These are phyloP conservation scores for Rhodotorula kratochvilovae DNA, from an alignment of 768 basidiomycete species.

Conservation along the genomic window DNA sequence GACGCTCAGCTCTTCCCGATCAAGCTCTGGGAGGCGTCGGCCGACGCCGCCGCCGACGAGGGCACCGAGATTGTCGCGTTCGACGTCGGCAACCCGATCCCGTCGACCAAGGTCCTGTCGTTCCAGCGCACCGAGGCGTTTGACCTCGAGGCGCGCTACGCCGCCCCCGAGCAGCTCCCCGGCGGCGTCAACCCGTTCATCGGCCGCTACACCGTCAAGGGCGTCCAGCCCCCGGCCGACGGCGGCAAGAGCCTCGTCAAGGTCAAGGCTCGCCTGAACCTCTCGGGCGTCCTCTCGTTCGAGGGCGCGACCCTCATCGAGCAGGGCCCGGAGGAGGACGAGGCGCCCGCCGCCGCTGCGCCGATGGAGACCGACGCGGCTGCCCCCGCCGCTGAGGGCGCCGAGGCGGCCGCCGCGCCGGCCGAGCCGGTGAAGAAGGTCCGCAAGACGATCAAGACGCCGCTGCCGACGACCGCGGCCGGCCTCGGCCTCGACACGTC, in stretches of 20 bases:
- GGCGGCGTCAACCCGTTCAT: conserved; percentile 80
- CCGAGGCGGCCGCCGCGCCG: conserved; percentile 36
- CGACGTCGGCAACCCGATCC: conserved; percentile 74
- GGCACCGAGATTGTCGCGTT: conserved; percentile 82
- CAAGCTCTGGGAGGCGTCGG: conserved; percentile 79
- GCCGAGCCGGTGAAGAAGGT: conserved; percentile 60
- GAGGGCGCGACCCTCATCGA: conserved; percentile 74
- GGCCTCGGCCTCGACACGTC: conserved; percentile 63
- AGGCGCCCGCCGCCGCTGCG: conserved; percentile 55
- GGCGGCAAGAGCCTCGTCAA: conserved; percentile 79
- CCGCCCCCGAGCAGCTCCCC: conserved; percentile 66
- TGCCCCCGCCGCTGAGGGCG: conserved; percentile 38
- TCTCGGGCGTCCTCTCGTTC: conserved; percentile 80
- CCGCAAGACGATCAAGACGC: conserved; percentile 80
- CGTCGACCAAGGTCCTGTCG: conserved; percentile 90
- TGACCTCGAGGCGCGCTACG: conserved; percentile 80
- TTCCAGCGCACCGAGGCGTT: conserved; percentile 88
- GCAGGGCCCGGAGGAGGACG: conserved; percentile 57
- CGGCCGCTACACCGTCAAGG: conserved; percentile 72
- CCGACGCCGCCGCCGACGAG: conserved; percentile 77
- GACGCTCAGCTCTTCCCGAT: conserved; percentile 84
- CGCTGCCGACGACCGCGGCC: conserved; percentile 66
- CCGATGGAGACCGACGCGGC: conserved; percentile 64
- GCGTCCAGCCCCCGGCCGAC: conserved; percentile 59
- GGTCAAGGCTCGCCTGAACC: conserved; percentile 81